Percentiles rank a stretch among this genome's conserved stretches.
These are phyloP conservation scores for Westerdykella aurantiaca DNA, from an alignment of 2,329 filamentous ascomycete genomes.

Conservation along the genomic window DNA sequence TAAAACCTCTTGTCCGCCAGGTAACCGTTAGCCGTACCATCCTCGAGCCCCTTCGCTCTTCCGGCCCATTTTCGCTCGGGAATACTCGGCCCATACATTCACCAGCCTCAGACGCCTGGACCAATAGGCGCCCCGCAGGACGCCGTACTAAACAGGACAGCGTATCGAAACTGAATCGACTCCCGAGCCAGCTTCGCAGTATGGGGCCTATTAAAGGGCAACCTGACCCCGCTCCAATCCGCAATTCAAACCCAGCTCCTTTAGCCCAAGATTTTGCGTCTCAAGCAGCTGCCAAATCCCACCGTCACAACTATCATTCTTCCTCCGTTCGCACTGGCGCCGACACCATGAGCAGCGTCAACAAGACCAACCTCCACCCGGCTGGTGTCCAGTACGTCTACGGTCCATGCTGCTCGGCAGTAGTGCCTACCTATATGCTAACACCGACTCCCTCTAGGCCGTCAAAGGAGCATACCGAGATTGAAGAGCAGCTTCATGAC, in stretches of 20 bases:
- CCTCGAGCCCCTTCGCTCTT: neutral
- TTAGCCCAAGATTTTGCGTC: conserved; percentile 52
- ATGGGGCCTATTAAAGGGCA: conserved; percentile 36
- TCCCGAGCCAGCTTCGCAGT: conserved; percentile 13
- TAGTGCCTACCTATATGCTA: neutral
- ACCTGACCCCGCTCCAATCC: conserved; percentile 28
- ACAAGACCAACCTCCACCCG: conserved; percentile 90
- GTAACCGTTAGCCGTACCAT: neutral
- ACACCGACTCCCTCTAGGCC: conserved; percentile 52
- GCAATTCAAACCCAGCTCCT: conserved; percentile 40
- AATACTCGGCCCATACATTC: conserved; percentile 1
- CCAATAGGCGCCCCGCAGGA: conserved; percentile 1
- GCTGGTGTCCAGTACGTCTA: conserved; percentile 76
- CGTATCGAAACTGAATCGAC: conserved; percentile 7
- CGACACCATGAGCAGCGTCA: conserved; percentile 55
- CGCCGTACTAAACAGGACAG: neutral
- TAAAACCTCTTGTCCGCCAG: neutral
- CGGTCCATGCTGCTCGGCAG: neutral
- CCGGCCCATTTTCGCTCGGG: conserved; percentile 3
- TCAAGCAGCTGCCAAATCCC: conserved; percentile 54
- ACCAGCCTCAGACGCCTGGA: neutral
- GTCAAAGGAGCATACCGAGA: conserved; percentile 82
- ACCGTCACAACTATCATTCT: conserved; percentile 55
- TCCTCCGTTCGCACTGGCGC: conserved; percentile 42
- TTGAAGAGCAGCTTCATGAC: conserved; percentile 96